Evolutionary conservation across 345 rosid genomes (phyloP), one percentile per base, ranked within the genome.

Genomic region (Nephelium lappaceum): DNA sequence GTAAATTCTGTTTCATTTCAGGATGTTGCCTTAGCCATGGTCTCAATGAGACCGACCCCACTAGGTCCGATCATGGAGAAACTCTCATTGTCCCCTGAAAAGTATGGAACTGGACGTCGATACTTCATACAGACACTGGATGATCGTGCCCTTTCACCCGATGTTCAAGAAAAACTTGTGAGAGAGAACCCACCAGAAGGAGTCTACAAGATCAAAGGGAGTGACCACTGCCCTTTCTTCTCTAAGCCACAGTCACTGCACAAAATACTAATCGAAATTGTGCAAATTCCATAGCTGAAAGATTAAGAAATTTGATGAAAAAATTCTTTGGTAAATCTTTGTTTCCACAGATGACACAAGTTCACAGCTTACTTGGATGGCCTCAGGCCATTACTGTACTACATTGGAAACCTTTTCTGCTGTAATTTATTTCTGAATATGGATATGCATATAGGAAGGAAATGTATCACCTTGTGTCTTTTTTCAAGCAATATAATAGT

Each of bases 1-100:
- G 3, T 64, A 71, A 75, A 64, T 53, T 76, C 58, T 74, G 75
- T 49, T 71, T 60, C 6, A 25, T 80, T 73, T 18, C 90, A 96
- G 99, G 99, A 96, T 84, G 87, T 89, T 87, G 99, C 99, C 14
- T 76, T 96, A 86, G 98, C 99, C 12, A 93, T 91, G 98, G 97
- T 91, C 76, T 94, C 97, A 4, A 93, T 96, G 97, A 87, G 98
- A 81, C 89, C 97, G 5, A 85, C 86, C 16, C 97, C 98, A 0
- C 86, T 94, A 4, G 99, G 97, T 79, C 99, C 98, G 10, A 82
- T 92, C 67, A 91, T 96, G 98, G 98, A 96, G 85, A 91, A 88
- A 66, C 80, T 96, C 66, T 83, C 93, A 2, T 76, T 96, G 60
- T 69, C 97, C 8, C 78, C 92, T 0, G 93, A 91, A 67, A 91